phyloP scores from a whole-genome alignment of 257 asterid genomes.

The Ligustrum vulgare region DNA sequence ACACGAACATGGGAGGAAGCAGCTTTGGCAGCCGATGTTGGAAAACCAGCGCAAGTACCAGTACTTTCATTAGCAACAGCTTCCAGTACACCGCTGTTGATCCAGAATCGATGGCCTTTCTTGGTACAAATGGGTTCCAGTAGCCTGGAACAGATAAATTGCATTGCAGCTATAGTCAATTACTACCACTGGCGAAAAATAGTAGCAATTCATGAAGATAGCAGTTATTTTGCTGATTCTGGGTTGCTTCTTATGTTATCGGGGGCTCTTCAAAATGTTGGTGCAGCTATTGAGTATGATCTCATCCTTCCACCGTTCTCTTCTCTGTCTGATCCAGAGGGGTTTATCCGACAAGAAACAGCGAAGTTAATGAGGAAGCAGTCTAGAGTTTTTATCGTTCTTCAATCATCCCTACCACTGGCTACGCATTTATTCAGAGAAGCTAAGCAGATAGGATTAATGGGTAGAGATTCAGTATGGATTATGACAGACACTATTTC shows the following conservation, averaged over 20 bases:
- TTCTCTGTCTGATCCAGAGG: conserved; percentile 30
- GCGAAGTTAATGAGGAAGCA: conserved; percentile 28
- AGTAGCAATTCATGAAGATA: conserved; percentile 37
- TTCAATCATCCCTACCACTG: conserved; percentile 35
- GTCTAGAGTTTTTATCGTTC: conserved; percentile 46
- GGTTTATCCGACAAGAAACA: conserved; percentile 26
- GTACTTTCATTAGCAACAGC: conserved; percentile 39
- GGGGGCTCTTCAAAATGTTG: conserved; percentile 26
- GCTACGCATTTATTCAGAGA: conserved; percentile 33
- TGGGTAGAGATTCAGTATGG: conserved; percentile 49
- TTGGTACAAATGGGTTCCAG: conserved; percentile 35
- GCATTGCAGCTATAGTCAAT: conserved; percentile 27
- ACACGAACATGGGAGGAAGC: conserved; percentile 44
- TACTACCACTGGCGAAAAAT: conserved; percentile 43
- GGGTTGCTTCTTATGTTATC: conserved; percentile 33
- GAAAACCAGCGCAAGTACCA: conserved; percentile 35
- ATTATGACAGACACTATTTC: conserved; percentile 37
- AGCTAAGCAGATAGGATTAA: conserved; percentile 34
- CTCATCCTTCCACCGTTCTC: conserved; percentile 35
- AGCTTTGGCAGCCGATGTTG: conserved; percentile 42
- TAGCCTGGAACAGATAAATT: conserved; percentile 27
- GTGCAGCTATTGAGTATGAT: conserved; percentile 34
- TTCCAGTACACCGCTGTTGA: conserved; percentile 9
- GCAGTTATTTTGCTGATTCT: conserved; percentile 33
- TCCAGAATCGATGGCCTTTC: conserved; percentile 45